These are phyloP conservation scores for Cyclotella cryptica DNA, from an alignment of 108 stramenopile genomes.

Conservation along the genomic window DNA sequence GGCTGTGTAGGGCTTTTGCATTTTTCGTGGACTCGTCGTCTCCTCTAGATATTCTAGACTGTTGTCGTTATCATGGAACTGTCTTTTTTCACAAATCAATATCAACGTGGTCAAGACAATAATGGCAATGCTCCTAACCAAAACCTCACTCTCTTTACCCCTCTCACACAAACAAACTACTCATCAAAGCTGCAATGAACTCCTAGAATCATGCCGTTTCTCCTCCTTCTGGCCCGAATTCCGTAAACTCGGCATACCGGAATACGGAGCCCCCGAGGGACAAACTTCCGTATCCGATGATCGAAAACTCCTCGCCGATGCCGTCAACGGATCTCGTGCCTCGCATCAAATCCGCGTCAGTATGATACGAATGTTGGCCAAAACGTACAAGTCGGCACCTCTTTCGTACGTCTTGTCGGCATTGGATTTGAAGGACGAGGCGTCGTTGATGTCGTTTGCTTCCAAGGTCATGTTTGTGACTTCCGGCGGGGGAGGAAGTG, in stretches of 20 bases:
- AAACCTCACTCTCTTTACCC: not conserved
- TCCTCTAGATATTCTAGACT: no score
- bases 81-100: no score
- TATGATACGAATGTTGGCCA: conserved; percentile 68
- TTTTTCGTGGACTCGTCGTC: no score
- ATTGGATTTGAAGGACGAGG: conserved; percentile 61
- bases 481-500: conserved; percentile 38
- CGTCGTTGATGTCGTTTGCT: conserved; percentile 43
- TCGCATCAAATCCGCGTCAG: conserved; percentile 54
- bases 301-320: conserved; percentile 43
- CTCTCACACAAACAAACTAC: not conserved
- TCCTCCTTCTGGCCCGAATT: conserved; percentile 78
- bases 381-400: conserved; percentile 73
- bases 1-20: not conserved
- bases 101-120: no score
- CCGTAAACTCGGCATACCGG: conserved; percentile 53
- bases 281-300: conserved; percentile 55
- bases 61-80: no score
- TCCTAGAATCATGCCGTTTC: conserved; percentile 82
- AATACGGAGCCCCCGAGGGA: conserved; percentile 52
- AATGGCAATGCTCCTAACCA: no score
- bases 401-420: conserved; percentile 57
- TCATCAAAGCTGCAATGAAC: conserved; percentile 47
- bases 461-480: conserved; percentile 37
- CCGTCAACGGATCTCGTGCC: conserved; percentile 50